These are phyloP conservation scores for Xerocomus spinulosus DNA, from an alignment of 768 basidiomycete species.

Conservation along the genomic window DNA sequence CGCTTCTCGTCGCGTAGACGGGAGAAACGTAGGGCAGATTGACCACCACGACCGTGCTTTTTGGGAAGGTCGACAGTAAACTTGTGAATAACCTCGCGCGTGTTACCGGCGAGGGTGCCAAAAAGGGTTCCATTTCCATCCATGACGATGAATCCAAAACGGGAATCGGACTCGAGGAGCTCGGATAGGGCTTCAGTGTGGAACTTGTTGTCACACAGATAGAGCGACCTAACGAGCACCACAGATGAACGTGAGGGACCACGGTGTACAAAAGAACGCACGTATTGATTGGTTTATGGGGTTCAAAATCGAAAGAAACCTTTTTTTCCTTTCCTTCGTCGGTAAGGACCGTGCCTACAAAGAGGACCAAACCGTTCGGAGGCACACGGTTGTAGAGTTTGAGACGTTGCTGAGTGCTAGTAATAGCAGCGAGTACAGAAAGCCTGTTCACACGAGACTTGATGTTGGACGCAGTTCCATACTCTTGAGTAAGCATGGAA, in stretches of 20 bases:
- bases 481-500: slow-evolving; percentile 97
- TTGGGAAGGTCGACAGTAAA: slow-evolving; percentile 99
- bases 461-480: slow-evolving; percentile 99
- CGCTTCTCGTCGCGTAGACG: slow-evolving; percentile 98
- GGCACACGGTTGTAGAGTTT: slow-evolving; percentile 97
- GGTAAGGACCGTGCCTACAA: slow-evolving; percentile 96
- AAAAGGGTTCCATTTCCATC: slow-evolving; percentile 97
- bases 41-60: slow-evolving; percentile 99
- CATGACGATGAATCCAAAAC: slow-evolving; percentile 99
- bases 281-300: slow-evolving; percentile 99
- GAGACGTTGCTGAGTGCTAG: slow-evolving; percentile 94
- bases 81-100: slow-evolving; percentile 95
- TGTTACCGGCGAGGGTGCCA: slow-evolving; percentile 93
- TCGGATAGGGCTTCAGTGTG: slow-evolving; percentile 97
- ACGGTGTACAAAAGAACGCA: slow-evolving; percentile 34
- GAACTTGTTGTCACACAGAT: slow-evolving; percentile 99
- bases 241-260: background rate
- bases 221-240: slow-evolving; percentile 71
- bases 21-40: slow-evolving; percentile 98
- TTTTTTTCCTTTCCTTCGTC: slow-evolving; percentile 99
- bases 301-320: slow-evolving; percentile 96
- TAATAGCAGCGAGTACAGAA: slow-evolving; percentile 96
- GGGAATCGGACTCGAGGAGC: slow-evolving; percentile 92
- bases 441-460: slow-evolving; percentile 98
- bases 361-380: slow-evolving; percentile 94